Percentiles rank a stretch among this genome's conserved stretches.
Conservation (phyloP, 1,284 basidiomycete genomes). For the Xerocomus cyaneibrunnescens region DNA sequence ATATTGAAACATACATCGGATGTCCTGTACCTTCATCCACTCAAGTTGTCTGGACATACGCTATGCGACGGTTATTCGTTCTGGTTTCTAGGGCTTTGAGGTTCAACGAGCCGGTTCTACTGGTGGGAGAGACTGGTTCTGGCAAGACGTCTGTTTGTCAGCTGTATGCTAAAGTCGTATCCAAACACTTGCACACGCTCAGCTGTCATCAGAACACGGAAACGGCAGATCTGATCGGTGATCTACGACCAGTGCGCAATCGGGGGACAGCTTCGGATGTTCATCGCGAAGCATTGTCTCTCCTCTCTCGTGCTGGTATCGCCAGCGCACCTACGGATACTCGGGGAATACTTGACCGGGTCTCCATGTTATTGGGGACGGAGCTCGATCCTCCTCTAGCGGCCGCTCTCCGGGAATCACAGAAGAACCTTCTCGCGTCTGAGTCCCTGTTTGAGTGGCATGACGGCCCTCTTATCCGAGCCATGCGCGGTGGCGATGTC, state of each 20-base stretch:
- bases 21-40: slow-evolving; percentile 52
- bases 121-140: slow-evolving; percentile 98
- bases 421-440: slow-evolving; percentile 46
- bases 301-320: slow-evolving; percentile 46
- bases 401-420: slow-evolving; percentile 42
- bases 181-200: slow-evolving; percentile 69
- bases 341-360: slow-evolving; percentile 39
- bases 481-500: slow-evolving; percentile 86
- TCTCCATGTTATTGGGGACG: slow-evolving; percentile 35
- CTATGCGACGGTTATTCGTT: slow-evolving; percentile 89
- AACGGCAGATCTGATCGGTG: slow-evolving; percentile 95
- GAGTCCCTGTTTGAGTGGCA: slow-evolving; percentile 95
- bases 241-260: slow-evolving; percentile 91
- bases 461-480: slow-evolving; percentile 91
- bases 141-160: slow-evolving; percentile 99
- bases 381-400: slow-evolving; percentile 34
- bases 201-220: slow-evolving; percentile 99
- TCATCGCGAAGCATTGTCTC: slow-evolving; percentile 41
- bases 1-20: slow-evolving; percentile 52
- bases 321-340: slow-evolving; percentile 32
- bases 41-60: slow-evolving; percentile 84
- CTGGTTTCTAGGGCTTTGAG: slow-evolving; percentile 82
- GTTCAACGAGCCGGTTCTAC: slow-evolving; percentile 92
- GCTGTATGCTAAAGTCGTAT: slow-evolving; percentile 72
- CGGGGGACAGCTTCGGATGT: slow-evolving; percentile 50